Evolutionary conservation across 208 protist species (phyloP).

Genomic region (Trypanosoma vivax): DNA sequence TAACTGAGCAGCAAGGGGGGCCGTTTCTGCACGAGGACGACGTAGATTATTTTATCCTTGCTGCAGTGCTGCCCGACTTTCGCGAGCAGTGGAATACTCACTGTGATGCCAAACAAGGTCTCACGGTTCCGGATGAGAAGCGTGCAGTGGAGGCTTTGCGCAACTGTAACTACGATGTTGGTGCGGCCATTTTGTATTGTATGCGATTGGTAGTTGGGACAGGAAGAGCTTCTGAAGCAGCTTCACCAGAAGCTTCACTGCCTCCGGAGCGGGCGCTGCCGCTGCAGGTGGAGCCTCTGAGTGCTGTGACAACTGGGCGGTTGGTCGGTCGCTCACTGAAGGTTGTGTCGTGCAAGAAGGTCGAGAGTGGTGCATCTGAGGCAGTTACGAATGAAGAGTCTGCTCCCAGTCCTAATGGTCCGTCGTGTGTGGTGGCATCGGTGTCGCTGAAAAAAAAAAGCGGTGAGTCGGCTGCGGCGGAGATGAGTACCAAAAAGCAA

Average conservation of each 20-base stretch:
- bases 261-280: too few relatives aligned
- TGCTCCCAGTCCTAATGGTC: too few relatives aligned
- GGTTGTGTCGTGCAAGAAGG: too few relatives aligned
- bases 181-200: slow-evolving; percentile 19
- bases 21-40: slow-evolving; percentile 27
- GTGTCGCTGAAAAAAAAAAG: slow-evolving; percentile 13
- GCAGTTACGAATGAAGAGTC: too few relatives aligned
- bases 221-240: background rate
- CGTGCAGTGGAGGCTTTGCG: slow-evolving; percentile 49
- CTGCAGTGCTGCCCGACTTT: slow-evolving; percentile 28
- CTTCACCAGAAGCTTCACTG: background rate
- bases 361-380: too few relatives aligned
- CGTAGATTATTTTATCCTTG: slow-evolving; percentile 52
- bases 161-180: slow-evolving; percentile 50
- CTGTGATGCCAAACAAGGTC: slow-evolving; percentile 6
- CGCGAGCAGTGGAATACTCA: slow-evolving; percentile 34
- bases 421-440: too few relatives aligned
- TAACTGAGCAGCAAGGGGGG: slow-evolving; percentile 18
- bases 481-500: slow-evolving; percentile 29
- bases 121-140: too few relatives aligned
- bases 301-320: too few relatives aligned
- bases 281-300: too few relatives aligned
- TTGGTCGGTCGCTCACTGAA: too few relatives aligned
- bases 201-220: slow-evolving; percentile 25
- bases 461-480: background rate